Conservation (phyloP, 2,329 filamentous ascomycete genomes). For the Penicillium hesseltinei region DNA sequence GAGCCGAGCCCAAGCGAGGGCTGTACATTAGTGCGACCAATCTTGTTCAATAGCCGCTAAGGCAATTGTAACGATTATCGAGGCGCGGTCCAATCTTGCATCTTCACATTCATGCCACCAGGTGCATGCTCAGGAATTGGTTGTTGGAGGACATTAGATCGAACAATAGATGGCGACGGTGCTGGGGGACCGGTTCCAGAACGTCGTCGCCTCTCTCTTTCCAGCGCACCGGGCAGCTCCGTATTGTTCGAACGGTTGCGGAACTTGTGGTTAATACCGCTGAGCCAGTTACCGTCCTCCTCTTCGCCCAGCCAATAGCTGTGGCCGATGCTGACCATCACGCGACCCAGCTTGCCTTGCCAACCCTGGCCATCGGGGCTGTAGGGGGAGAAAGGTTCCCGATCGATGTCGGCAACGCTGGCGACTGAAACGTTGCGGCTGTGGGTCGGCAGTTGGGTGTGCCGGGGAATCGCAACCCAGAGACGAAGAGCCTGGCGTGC, state of each 20-base stretch:
- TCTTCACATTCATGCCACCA: slow-evolving; percentile 34
- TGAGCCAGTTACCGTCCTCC: slow-evolving; percentile 65
- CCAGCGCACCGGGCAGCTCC: slow-evolving; percentile 44
- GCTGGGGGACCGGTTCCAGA: slow-evolving; percentile 59
- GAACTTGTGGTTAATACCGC: slow-evolving; percentile 61
- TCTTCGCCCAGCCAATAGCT: slow-evolving; percentile 77
- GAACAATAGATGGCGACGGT: slow-evolving; percentile 39
- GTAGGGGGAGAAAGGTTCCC: slow-evolving; percentile 68
- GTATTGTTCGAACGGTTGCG: slow-evolving; percentile 47
- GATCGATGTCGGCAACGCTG: slow-evolving; percentile 47
- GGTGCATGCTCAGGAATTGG: slow-evolving; percentile 31
- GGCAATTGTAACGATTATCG: slow-evolving; percentile 19
- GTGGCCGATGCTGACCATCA: slow-evolving; percentile 71
- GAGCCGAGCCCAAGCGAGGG: neutral
- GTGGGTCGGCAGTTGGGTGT: slow-evolving; percentile 41
- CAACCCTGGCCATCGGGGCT: slow-evolving; percentile 76
- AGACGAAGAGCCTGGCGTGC: slow-evolving; percentile 72
- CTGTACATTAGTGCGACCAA: neutral
- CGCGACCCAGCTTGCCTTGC: slow-evolving; percentile 72
- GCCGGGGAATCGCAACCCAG: slow-evolving; percentile 47
- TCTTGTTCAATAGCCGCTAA: neutral
- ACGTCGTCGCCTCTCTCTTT: slow-evolving; percentile 61
- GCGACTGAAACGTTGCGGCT: slow-evolving; percentile 48
- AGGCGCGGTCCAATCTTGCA: slow-evolving; percentile 38
- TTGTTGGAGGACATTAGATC: slow-evolving; percentile 36